Percentiles rank a stretch among this genome's conserved stretches.
Conservation (phyloP, 495 filamentous ascomycete genomes). For the Tricharina praecox region DNA sequence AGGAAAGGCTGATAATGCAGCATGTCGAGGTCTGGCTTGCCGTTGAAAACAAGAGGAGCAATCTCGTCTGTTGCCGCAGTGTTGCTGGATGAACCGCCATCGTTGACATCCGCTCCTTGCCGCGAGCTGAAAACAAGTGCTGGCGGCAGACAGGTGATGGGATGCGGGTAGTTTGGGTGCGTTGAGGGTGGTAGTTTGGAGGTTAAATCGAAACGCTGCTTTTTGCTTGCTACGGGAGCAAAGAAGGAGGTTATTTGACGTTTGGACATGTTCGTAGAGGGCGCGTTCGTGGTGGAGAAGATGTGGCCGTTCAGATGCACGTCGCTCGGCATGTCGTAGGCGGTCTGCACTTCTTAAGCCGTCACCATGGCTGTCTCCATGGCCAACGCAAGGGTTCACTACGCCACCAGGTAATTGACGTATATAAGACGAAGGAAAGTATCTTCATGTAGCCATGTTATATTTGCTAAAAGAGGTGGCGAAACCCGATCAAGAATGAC, state of each 20-base stretch:
- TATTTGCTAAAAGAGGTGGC: no score
- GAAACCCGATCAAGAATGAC: no score
- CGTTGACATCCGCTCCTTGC: conserved; percentile 4
- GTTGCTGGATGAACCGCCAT: conserved; percentile 28
- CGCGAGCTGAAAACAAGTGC: conserved; percentile 14
- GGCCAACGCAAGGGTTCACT: no score
- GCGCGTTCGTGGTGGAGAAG: not conserved
- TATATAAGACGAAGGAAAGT: no score
- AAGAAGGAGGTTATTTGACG: conserved; percentile 13
- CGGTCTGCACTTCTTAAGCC: no score
- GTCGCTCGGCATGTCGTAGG: no score
- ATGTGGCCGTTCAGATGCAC: no score
- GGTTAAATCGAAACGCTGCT: not conserved
- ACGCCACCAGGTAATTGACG: no score
- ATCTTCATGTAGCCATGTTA: no score
- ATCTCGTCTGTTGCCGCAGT: conserved; percentile 23
- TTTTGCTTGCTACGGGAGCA: conserved; percentile 4
- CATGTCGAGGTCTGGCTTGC: conserved; percentile 48
- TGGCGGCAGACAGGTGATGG: conserved; percentile 39
- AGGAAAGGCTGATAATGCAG: conserved; percentile 54
- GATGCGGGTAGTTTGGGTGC: conserved; percentile 46
- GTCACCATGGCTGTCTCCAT: no score
- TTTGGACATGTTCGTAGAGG: conserved; percentile 9
- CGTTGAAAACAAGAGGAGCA: conserved; percentile 29
- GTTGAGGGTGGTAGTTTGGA: conserved; percentile 19